Evolutionary conservation across 1,284 basidiomycete genomes (phyloP).

Genomic region (Ustilago shanxiensis): DNA sequence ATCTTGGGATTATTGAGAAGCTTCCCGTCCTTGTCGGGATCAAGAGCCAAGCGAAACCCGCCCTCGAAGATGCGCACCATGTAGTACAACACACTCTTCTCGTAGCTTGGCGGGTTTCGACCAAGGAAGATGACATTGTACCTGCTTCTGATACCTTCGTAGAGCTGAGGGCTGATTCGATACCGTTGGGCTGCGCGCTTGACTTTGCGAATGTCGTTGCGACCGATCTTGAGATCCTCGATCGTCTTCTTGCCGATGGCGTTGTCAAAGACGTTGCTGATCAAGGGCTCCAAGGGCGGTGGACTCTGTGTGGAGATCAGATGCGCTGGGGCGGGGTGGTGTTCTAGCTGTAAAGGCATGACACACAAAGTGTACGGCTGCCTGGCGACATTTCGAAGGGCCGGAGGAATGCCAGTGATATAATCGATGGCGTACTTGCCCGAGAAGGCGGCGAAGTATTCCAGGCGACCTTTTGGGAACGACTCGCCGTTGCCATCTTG

Average conservation of each 20-base stretch:
- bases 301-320: constrained; percentile 8
- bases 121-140: constrained; percentile 49
- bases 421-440: constrained; percentile 35
- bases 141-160: constrained; percentile 29
- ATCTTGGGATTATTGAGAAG: constrained; percentile 22
- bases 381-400: constrained; percentile 9
- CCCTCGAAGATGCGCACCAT: constrained; percentile 45
- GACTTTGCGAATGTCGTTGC: constrained; percentile 28
- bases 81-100: constrained; percentile 28
- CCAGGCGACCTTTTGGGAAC: background rate
- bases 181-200: constrained; percentile 33
- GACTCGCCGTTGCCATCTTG: background rate
- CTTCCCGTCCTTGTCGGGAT: constrained; percentile 24
- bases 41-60: constrained; percentile 17
- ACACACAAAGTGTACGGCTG: constrained; percentile 21
- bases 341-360: constrained; percentile 33
- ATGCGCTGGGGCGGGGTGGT: constrained; percentile 15
- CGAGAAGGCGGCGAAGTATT: constrained; percentile 39
- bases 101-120: constrained; percentile 22
- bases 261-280: constrained; percentile 22
- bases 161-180: constrained; percentile 14
- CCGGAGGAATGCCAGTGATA: constrained; percentile 25
- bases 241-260: constrained; percentile 17
- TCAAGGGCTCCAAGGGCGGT: constrained; percentile 8
- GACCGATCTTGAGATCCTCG: constrained; percentile 22